A percentile compares a stretch with the other conserved stretches of the same genome.
Conservation (phyloP, 2,329 filamentous ascomycete genomes). For the Immersiporthe knoxdaviesiana region DNA sequence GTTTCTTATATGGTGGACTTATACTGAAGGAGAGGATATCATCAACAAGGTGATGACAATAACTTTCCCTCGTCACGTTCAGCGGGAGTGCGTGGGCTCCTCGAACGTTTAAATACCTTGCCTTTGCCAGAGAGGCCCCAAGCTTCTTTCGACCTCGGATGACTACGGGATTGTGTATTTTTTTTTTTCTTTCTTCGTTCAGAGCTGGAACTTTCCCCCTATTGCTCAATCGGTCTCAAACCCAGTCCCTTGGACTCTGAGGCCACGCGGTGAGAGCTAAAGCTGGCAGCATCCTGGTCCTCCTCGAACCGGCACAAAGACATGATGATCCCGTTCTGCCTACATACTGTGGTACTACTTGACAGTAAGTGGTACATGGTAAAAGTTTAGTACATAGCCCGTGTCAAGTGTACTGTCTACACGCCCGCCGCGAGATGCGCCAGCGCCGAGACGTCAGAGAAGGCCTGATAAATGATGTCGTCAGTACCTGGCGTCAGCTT, state of each 20-base stretch:
- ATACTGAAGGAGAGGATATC: conserved; percentile 10
- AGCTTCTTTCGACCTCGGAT: conserved; percentile 9
- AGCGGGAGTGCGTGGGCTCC: conserved; percentile 24
- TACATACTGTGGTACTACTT: not conserved
- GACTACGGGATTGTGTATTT: conserved; percentile 5
- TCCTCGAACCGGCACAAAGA: not conserved
- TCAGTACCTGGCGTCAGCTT: conserved; percentile 19
- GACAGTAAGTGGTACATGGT: not conserved
- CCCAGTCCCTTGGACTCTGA: not conserved
- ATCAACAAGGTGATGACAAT: conserved; percentile 5
- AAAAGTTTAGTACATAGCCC: not conserved
- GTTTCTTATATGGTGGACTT: too few species aligned
- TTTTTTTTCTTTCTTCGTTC: not conserved
- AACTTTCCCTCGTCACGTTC: not conserved
- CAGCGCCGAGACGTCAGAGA: not conserved
- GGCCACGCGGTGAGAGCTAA: conserved; percentile 9
- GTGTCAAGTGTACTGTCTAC: conserved; percentile 25
- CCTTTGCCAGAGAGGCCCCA: conserved; percentile 13
- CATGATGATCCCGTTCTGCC: conserved; percentile 13
- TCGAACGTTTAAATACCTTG: conserved; percentile 23
- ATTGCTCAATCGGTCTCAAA: not conserved
- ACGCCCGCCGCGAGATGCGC: not conserved
- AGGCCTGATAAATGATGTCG: conserved; percentile 14
- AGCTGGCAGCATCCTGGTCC: conserved; percentile 4
- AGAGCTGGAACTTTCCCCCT: not conserved